These are phyloP conservation scores for Ceratobasidium theobromae DNA, from an alignment of 1,284 basidiomycete species.

Conservation along the genomic window DNA sequence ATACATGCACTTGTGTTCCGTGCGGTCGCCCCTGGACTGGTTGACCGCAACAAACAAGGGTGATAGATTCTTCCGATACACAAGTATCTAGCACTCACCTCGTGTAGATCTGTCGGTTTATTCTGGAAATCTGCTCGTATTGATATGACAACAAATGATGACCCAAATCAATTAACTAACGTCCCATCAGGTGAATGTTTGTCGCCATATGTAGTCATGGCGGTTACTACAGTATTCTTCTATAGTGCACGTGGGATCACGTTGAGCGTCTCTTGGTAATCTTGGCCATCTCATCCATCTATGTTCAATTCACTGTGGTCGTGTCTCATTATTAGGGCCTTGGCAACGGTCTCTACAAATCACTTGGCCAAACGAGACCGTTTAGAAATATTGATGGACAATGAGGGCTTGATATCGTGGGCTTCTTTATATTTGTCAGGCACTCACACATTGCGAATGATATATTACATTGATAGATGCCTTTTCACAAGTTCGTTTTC, in stretches of 20 bases:
- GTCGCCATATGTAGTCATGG: conserved; percentile 86
- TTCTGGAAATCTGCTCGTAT: conserved; percentile 93
- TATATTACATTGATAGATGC: no score
- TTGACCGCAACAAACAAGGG: conserved; percentile 96
- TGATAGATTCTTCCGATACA: conserved; percentile 41
- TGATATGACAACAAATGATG: conserved; percentile 58
- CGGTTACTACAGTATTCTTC: conserved; percentile 57
- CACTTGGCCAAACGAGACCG: no score
- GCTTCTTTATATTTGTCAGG: no score
- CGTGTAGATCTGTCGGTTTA: conserved; percentile 83
- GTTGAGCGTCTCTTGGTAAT: no score
- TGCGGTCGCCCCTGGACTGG: conserved; percentile 81
- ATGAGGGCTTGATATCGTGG: background rate
- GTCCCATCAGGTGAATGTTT: conserved; percentile 65
- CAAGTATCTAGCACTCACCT: no score
- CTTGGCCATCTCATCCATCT: conserved; percentile 23
- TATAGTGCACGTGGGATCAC: conserved; percentile 40
- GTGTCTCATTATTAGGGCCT: no score
- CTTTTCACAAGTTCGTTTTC: background rate
- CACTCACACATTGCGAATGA: no score
- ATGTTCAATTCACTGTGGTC: background rate
- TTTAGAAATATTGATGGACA: no score
- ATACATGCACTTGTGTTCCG: conserved; percentile 97
- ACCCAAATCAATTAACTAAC: conserved; percentile 32
- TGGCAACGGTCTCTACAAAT: no score